Percentiles rank a stretch among this genome's conserved stretches.
Evolutionary conservation across 768 basidiomycete species (phyloP).

Genomic region (Boletus sensibilis): DNA sequence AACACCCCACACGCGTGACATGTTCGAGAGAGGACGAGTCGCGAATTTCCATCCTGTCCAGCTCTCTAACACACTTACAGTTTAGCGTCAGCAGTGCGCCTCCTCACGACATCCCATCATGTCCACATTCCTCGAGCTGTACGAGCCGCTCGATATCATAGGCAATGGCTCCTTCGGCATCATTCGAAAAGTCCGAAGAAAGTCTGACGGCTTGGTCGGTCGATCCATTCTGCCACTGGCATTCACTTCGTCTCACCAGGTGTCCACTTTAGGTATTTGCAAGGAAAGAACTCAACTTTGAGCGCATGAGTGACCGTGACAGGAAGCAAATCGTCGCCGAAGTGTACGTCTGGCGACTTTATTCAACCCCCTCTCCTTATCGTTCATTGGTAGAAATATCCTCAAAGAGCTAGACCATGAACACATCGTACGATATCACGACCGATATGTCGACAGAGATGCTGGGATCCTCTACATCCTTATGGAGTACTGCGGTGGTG

Average conservation of each 20-base stretch:
- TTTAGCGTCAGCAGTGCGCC: slow-evolving; percentile 1
- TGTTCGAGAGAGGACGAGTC: slow-evolving; percentile 18
- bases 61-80: not conserved
- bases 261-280: slow-evolving; percentile 64
- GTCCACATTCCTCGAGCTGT: slow-evolving; percentile 62
- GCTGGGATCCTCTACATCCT: slow-evolving; percentile 92
- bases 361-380: not conserved
- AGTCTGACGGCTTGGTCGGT: slow-evolving; percentile 78
- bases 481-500: slow-evolving; percentile 99
- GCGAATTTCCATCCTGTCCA: slow-evolving; percentile 25
- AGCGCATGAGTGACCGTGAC: slow-evolving; percentile 94
- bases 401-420: slow-evolving; percentile 93
- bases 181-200: slow-evolving; percentile 89
- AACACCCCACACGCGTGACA: slow-evolving; percentile 20
- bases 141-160: slow-evolving; percentile 87
- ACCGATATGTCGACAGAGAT: slow-evolving; percentile 88
- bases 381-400: slow-evolving; percentile 66
- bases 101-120: slow-evolving; percentile 13
- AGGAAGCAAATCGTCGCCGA: slow-evolving; percentile 96
- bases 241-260: not conserved
- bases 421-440: slow-evolving; percentile 94
- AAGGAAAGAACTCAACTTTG: slow-evolving; percentile 95
- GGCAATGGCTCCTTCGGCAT: slow-evolving; percentile 98
- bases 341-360: slow-evolving; percentile 63
- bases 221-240: slow-evolving; percentile 5